Percentiles rank a stretch among this genome's conserved stretches.
Conservation (phyloP, 495 filamentous ascomycete species). For the Talaromyces thailandensis region DNA sequence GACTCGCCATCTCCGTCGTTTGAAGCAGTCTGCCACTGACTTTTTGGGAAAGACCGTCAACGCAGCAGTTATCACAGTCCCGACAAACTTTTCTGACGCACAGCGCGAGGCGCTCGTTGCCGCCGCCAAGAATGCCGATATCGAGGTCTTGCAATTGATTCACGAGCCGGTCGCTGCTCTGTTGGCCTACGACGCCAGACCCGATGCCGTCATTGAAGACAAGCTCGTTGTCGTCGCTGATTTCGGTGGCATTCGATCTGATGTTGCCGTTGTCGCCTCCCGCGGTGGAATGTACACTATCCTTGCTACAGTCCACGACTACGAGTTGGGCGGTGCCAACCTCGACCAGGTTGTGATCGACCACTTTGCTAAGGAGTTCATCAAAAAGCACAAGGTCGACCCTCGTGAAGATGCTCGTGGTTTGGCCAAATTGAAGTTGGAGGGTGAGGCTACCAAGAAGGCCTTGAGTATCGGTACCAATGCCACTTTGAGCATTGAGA, state of each 20-base stretch:
- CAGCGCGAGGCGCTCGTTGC: conserved; percentile 73
- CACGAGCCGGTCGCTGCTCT: conserved; percentile 87
- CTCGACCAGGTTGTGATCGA: conserved; percentile 88
- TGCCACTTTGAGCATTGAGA: conserved; percentile 85
- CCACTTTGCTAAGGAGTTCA: conserved; percentile 96
- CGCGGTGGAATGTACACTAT: conserved; percentile 95
- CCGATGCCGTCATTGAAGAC: conserved; percentile 64
- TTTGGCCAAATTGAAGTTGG: conserved; percentile 85
- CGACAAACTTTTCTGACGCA: conserved; percentile 82
- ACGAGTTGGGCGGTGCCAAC: conserved; percentile 72
- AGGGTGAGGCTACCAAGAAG: conserved; percentile 84
- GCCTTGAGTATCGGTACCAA: conserved; percentile 80
- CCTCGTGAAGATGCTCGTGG: conserved; percentile 71
- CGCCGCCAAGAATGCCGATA: conserved; percentile 68
- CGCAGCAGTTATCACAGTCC: conserved; percentile 85
- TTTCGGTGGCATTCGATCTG: conserved; percentile 84
- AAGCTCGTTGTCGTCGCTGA: conserved; percentile 91
- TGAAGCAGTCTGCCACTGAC: conserved; percentile 77
- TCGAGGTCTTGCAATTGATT: conserved; percentile 89
- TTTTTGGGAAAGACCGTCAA: conserved; percentile 88
- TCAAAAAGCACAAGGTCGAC: conserved; percentile 87
- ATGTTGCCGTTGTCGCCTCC: conserved; percentile 81
- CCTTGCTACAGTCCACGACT: conserved; percentile 89
- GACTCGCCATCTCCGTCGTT: conserved; percentile 74
- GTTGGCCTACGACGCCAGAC: conserved; percentile 84